Base-by-base conservation (phyloP, 2,329 filamentous ascomycete genomes). In the Sclerotinia spermophila region DNA sequence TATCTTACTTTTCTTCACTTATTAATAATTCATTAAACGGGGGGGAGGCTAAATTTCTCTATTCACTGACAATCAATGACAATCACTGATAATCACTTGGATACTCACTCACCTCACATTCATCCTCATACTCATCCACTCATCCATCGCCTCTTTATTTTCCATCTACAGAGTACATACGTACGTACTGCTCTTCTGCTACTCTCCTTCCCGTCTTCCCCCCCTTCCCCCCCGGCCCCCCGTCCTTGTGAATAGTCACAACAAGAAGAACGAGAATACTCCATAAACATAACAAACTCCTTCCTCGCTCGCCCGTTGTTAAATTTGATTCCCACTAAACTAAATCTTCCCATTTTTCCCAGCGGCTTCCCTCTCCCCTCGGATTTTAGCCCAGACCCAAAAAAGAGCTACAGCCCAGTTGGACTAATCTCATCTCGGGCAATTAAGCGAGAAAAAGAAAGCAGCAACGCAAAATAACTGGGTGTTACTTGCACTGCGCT, bases 391-490 rank as follows among this genome's bases (percentile, higher is more conserved):
- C 42, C 60, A 62, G 60, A 62, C 60, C 60, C 5, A 48, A 62
- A 64, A 64, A 30, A 64, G 60, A 48, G 60, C 40, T 64, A 48
- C 60, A 35, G 44, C 60, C 19, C 42, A 44, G 45, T 38, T 24
- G 2, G 11, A 19, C 60, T 7, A 64, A 7, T n/a, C 42, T 30
- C 13, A 8, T 11, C 33, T 48, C 45, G 60, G 30, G 17, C 33
- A 48, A 45, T 35, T 64, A 64, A 35, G 19, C 60, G 60, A 64
- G 30, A 30, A 64, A 48, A 64, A 48, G 60, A 48, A 64, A 61
- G 58, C 58, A 44, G 58, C 58, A 61, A 48, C 42, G 58, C 58
- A 60, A 42, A 53, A 60, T 64, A 45, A 45, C 21, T 64, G 60
- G 60, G 30, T n/a, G 30, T n/a, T 19, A 64, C 42, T 60, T 48